Evolutionary conservation across 768 basidiomycete species (phyloP).

Genomic region (Rhodosporidiobolus odoratus): DNA sequence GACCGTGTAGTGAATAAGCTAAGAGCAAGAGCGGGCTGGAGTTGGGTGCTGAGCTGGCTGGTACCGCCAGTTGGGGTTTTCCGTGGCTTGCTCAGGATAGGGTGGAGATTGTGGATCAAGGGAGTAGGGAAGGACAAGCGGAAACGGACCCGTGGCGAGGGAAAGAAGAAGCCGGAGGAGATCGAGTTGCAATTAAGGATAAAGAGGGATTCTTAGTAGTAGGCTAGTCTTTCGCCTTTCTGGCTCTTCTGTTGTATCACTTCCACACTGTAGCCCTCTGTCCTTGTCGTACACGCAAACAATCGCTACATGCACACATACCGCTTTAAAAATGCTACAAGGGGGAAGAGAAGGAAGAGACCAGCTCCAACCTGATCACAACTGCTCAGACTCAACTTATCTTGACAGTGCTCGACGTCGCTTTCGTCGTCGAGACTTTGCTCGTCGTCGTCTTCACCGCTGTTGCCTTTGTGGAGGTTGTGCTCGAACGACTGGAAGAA

Average conservation of each 20-base stretch:
- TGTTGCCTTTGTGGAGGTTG: no score
- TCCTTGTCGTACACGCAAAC: no score
- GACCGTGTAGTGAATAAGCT: constrained; percentile 52
- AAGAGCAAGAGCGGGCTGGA: constrained; percentile 47
- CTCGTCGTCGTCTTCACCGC: no score
- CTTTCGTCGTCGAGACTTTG: no score
- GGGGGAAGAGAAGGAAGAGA: no score
- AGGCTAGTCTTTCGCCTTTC: not conserved
- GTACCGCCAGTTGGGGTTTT: constrained; percentile 51
- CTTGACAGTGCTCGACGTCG: no score
- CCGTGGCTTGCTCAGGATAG: constrained; percentile 18
- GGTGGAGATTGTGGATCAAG: constrained; percentile 39
- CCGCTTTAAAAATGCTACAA: no score
- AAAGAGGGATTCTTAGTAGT: not conserved
- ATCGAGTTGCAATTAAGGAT: constrained; percentile 43
- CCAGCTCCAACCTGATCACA: no score
- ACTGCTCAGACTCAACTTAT: no score
- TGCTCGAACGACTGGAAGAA: no score
- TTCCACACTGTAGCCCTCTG: not conserved
- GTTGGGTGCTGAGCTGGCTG: constrained; percentile 52
- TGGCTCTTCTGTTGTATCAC: not conserved
- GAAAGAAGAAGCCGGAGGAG: constrained; percentile 21
- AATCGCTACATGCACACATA: no score
- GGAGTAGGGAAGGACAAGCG: constrained; percentile 39
- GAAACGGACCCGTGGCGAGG: constrained; percentile 41